Base-by-base conservation (phyloP, 176 grass and related monocot species). In the Eleusine indica region DNA sequence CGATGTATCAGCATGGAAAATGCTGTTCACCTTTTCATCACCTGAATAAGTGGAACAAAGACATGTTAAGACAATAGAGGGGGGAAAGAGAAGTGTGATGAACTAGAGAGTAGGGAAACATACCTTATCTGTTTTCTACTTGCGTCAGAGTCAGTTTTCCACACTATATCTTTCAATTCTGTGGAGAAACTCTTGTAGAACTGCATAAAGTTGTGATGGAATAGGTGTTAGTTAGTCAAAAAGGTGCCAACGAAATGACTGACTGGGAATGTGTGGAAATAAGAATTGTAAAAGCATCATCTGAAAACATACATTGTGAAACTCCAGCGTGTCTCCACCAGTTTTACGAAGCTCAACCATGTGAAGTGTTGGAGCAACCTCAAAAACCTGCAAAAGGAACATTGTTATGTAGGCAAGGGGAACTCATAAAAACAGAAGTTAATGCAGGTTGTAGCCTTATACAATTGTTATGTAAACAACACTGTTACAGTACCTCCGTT, bases 311-410 rank as follows among this genome's bases (percentile, higher is more conserved):
- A 89, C 96, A 80, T 76, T 96, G 89, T 99, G 87, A 78, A 99
- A 99, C 81, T 99, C 96, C 87, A 99, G 86, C 12, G 96, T 99
- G 73, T 99, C 96, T 5, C 96, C 96, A 60, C 96, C 96, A 3
- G 91, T 99, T 90, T 99, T 96, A 68, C 96, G 93, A 78, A 99
- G 93, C 78, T 99, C 96, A 60, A 99, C 96, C 87, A 99, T 85
- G 79, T 99, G 96, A 62, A 99, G 86, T 40, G 93, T 90, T 83
- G 96, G 91, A 83, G 96, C 96, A 71, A 99, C 96, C 89, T 99
- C 96, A 85, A 99, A 99, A 89, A 99, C 93, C 96, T 99, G 44
- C 52, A 74, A 66, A 70, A 78, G 71, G 4, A 90, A 77, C 39
- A 73, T 54, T 49, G 13, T 17, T 19, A 70, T 15, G 5, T 69